Evolutionary conservation across 2,329 filamentous ascomycete species (phyloP).

Genomic region (Scedosporium boydii): DNA sequence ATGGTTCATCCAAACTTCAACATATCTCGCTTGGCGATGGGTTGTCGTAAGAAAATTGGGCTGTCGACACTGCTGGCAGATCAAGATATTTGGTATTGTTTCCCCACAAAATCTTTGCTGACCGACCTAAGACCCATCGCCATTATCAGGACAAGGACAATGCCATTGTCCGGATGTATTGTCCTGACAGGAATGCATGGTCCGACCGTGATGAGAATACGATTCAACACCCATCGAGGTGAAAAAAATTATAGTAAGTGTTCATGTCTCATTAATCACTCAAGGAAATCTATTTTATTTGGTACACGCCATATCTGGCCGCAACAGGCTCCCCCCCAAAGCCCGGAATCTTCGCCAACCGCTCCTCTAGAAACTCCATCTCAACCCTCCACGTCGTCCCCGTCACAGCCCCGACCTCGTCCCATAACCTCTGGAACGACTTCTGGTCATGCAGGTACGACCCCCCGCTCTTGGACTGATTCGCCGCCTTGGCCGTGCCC

Average conservation of each 20-base stretch:
- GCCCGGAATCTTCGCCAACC: conserved; percentile 10
- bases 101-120: too few species aligned
- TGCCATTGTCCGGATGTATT: not conserved
- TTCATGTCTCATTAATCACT: not conserved
- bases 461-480: not conserved
- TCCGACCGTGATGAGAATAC: not conserved
- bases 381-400: conserved; percentile 39
- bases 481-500: conserved; percentile 16
- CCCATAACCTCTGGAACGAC: conserved; percentile 44
- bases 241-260: not conserved
- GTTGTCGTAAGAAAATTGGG: not conserved
- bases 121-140: too few species aligned
- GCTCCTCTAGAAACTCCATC: conserved; percentile 21
- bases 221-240: not conserved
- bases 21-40: not conserved
- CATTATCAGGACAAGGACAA: not conserved
- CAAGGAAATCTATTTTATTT: conserved; percentile 4
- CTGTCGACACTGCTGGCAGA: too few species aligned
- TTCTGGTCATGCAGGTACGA: conserved; percentile 36
- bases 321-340: conserved; percentile 10
- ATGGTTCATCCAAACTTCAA: not conserved
- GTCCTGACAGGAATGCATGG: not conserved
- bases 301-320: conserved; percentile 12
- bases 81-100: too few species aligned
- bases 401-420: conserved; percentile 39